Evolutionary conservation across 257 asterid genomes (phyloP).

Genomic region (Marsdenia floribunda): DNA sequence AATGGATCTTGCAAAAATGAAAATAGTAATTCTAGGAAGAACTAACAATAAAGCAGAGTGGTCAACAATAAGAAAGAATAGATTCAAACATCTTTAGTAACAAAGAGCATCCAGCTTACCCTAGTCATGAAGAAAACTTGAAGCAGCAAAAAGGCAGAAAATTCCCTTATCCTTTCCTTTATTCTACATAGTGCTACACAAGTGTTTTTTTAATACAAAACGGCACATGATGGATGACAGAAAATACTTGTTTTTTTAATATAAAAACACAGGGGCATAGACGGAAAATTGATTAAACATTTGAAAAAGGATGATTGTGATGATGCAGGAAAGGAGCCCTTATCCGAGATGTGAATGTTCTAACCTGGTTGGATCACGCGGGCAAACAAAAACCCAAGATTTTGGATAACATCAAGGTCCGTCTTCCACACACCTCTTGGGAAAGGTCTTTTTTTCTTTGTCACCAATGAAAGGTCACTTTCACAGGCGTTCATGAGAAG

Average conservation of each 20-base stretch:
- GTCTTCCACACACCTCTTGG: background rate
- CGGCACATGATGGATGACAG: background rate
- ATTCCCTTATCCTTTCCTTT: background rate
- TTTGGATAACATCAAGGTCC: background rate
- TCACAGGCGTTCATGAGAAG: background rate
- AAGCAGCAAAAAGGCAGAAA: slow-evolving; percentile 10
- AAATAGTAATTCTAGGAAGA: background rate
- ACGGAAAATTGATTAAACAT: background rate
- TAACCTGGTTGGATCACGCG: background rate
- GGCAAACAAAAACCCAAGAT: background rate
- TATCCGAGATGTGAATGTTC: background rate
- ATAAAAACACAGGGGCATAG: background rate
- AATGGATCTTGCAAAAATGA: no score
- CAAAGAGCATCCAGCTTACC: slow-evolving; percentile 10
- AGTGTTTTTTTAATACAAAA: background rate
- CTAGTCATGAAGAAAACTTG: slow-evolving; percentile 17
- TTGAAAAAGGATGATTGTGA: background rate
- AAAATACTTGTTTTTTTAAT: background rate
- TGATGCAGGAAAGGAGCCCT: no score
- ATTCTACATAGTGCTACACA: background rate
- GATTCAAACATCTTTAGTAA: background rate
- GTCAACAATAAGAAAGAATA: background rate
- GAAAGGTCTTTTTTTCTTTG: background rate
- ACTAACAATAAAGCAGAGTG: background rate
- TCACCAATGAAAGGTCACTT: background rate